Conservation (phyloP, 2,329 filamentous ascomycete species). For the Epichloe festucae region DNA sequence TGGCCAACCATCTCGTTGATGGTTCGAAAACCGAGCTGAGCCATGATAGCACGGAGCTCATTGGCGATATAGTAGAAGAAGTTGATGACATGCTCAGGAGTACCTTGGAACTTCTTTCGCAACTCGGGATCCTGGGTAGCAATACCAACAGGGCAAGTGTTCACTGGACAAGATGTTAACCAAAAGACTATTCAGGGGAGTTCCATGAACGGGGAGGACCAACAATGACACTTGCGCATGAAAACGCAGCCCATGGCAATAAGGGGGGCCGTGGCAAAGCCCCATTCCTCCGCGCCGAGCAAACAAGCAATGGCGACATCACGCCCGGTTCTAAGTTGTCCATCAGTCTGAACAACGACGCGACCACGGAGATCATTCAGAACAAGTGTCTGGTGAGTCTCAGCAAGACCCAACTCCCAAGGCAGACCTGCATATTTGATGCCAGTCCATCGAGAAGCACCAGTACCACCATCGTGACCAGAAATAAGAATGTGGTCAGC, state of each 20-base stretch:
- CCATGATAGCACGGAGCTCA: slow-evolving; percentile 93
- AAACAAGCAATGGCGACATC: slow-evolving; percentile 91
- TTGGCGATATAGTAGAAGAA: slow-evolving; percentile 98
- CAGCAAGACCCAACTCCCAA: slow-evolving; percentile 91
- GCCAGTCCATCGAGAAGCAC: slow-evolving; percentile 93
- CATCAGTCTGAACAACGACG: slow-evolving; percentile 92
- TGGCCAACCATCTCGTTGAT: slow-evolving; percentile 97
- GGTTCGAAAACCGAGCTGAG: slow-evolving; percentile 82
- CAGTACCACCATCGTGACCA: slow-evolving; percentile 91
- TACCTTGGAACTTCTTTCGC: slow-evolving; percentile 84
- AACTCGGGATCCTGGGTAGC: slow-evolving; percentile 92
- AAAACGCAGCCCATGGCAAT: slow-evolving; percentile 97
- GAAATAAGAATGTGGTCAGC: slow-evolving; percentile 95
- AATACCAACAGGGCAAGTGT: slow-evolving; percentile 84
- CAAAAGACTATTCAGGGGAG: too few species aligned
- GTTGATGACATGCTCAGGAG: slow-evolving; percentile 94
- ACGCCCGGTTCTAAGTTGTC: slow-evolving; percentile 81
- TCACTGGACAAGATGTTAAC: slow-evolving; percentile 21
- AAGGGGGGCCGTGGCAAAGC: slow-evolving; percentile 90
- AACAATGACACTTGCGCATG: slow-evolving; percentile 63
- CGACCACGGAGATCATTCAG: slow-evolving; percentile 91
- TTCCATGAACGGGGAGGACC: neutral
- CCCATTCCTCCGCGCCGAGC: slow-evolving; percentile 95
- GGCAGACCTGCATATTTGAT: slow-evolving; percentile 97
- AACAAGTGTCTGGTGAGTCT: slow-evolving; percentile 93